Evolutionary conservation across 345 rosid genomes (phyloP), one percentile per base, ranked within the genome.

Genomic region (Draba incana): DNA sequence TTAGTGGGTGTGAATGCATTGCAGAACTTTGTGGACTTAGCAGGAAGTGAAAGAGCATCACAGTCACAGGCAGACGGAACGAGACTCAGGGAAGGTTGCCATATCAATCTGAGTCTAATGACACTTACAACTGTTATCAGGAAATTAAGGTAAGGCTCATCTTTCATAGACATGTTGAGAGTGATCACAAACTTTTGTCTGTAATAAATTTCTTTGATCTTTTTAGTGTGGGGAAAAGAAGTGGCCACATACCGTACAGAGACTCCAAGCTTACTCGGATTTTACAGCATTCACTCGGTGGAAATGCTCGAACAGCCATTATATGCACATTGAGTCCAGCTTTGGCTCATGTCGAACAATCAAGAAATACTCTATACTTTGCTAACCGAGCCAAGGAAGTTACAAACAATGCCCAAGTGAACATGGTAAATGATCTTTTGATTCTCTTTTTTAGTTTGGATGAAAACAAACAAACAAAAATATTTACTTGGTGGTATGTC

Each of bases 361-460:
- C 99, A 68, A 93, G 98, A 73, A 95, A 92, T 67, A 92, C 98
- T 64, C 97, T 95, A 11, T 83, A 76, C 79, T 95, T 95, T 25
- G 99, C 99, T 38, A 95, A 97, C 61, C 72, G 98, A 76, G 99
- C 99, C 6, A 95, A 95, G 86, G 99, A 95, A 88, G 99, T 95
- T 68, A 95, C 99, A 14, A 92, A 95, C 77, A 95, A 88, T 81
- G 99, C 99, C 49, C 92, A 86, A 12, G 99, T 95, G 50, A 95
- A 95, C 81, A 86, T 95, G 99, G 99, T 95, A 92, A 20, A 53
- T 56, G 61, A 66, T 64, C 58, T 62, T 47, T 62, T 35, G 38
- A 1, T 41, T 49, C 39, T 43, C 47, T 49, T 16, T 50, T 27
- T 15, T 71, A 59, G n/a, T 13, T 44, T 46, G 13, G 35, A 69